Percentiles rank a stretch among this genome's conserved stretches.
phyloP scores from a whole-genome alignment of 164 flowering plant genomes.

The Umbellularia californica region DNA sequence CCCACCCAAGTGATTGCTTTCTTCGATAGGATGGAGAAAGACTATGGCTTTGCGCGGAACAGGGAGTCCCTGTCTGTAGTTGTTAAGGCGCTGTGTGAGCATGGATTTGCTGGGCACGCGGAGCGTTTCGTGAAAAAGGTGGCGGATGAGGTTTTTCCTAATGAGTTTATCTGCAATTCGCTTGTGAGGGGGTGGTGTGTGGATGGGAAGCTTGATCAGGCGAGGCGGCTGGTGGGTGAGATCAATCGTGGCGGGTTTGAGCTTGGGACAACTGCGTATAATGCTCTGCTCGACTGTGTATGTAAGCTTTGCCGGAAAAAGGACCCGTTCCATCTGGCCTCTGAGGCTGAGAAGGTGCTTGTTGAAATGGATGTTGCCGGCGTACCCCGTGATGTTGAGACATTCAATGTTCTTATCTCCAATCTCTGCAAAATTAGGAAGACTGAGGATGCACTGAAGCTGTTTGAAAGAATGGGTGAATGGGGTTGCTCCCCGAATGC shows the following conservation, averaged over 20 bases:
- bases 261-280: constrained; percentile 58
- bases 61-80: constrained; percentile 46
- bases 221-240: constrained; percentile 67
- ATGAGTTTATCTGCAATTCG: constrained; percentile 63
- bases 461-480: constrained; percentile 78
- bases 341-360: constrained; percentile 66
- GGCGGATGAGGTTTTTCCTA: constrained; percentile 80
- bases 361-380: constrained; percentile 81
- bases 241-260: constrained; percentile 92
- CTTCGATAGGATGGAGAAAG: constrained; percentile 72
- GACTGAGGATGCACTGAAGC: constrained; percentile 67
- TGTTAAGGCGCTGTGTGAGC: constrained; percentile 57
- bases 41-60: constrained; percentile 60
- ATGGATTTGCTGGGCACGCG: constrained; percentile 66
- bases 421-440: constrained; percentile 78
- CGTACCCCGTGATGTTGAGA: constrained; percentile 75
- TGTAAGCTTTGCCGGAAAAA: constrained; percentile 79
- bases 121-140: constrained; percentile 80
- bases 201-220: constrained; percentile 86
- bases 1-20: constrained; percentile 50
- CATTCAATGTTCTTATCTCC: constrained; percentile 73
- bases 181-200: constrained; percentile 87
- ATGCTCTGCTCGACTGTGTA: constrained; percentile 82
- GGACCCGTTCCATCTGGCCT: constrained; percentile 64
- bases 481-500: constrained; percentile 84